phyloP scores from a whole-genome alignment of 345 rosid species.

The Acer negundo region DNA sequence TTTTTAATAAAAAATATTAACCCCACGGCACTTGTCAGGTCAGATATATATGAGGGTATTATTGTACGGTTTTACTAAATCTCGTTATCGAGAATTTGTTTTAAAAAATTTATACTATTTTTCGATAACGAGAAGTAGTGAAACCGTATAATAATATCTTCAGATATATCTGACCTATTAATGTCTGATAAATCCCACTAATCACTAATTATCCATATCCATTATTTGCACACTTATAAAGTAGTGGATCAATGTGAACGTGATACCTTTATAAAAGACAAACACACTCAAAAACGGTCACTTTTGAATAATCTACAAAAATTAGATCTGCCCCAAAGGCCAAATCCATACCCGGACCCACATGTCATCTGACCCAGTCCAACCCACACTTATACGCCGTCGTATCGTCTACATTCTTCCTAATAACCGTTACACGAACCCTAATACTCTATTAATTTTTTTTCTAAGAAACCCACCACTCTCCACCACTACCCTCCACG shows the following conservation, averaged over 20 bases:
- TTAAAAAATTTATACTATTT: too few species aligned
- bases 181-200: too few species aligned
- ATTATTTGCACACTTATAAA: background rate
- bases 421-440: conserved; percentile 38
- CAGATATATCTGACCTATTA: too few species aligned
- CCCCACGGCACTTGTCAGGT: too few species aligned
- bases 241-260: background rate
- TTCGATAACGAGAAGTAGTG: too few species aligned
- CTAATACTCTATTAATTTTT: background rate
- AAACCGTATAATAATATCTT: too few species aligned
- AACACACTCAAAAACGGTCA: conserved; percentile 33
- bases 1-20: too few species aligned
- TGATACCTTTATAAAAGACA: background rate
- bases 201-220: background rate
- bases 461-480: background rate
- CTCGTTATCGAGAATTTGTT: too few species aligned
- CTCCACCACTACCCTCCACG: conserved; percentile 24
- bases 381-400: background rate
- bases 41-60: too few species aligned
- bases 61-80: too few species aligned
- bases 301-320: conserved; percentile 10
- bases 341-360: background rate
- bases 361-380: background rate
- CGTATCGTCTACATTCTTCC: background rate
- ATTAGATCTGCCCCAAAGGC: background rate